Evolutionary conservation across 495 filamentous ascomycete genomes (phyloP).

Genomic region (Tuber umbilicatum): DNA sequence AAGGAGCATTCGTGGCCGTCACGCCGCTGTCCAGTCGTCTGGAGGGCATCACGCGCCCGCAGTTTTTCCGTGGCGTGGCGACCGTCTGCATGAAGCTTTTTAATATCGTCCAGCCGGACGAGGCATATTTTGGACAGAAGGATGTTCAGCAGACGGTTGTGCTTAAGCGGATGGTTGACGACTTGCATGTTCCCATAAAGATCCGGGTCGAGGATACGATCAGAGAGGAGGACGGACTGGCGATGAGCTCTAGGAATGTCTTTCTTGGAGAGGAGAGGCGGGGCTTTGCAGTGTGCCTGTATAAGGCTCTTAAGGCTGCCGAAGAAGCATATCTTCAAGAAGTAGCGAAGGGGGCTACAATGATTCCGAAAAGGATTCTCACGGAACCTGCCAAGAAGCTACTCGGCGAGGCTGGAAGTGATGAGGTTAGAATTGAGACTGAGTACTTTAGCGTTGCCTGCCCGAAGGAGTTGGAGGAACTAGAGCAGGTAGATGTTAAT

Average conservation of each 20-base stretch:
- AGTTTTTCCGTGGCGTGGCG: constrained; percentile 93
- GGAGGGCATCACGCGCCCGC: constrained; percentile 79
- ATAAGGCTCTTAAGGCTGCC: constrained; percentile 59
- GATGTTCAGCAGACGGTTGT: constrained; percentile 94
- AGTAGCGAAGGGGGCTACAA: constrained; percentile 29
- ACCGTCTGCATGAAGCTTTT: constrained; percentile 97
- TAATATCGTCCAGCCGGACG: constrained; percentile 79
- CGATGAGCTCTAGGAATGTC: constrained; percentile 90
- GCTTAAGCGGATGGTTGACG: constrained; percentile 74
- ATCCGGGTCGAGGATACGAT: constrained; percentile 66
- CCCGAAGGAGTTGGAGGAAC: constrained; percentile 68
- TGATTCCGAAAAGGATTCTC: background rate
- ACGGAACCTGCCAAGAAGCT: constrained; percentile 18
- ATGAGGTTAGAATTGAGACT: constrained; percentile 64
- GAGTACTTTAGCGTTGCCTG: constrained; percentile 90
- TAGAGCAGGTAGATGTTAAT: constrained; percentile 56
- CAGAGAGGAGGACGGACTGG: constrained; percentile 76
- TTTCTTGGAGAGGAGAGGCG: constrained; percentile 76
- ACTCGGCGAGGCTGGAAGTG: constrained; percentile 25
- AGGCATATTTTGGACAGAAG: constrained; percentile 96
- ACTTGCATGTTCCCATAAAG: constrained; percentile 75
- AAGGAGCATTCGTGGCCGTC: constrained; percentile 89
- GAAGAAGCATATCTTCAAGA: constrained; percentile 60
- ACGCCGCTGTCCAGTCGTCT: constrained; percentile 72
- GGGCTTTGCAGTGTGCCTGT: constrained; percentile 62